Percentiles rank a stretch among this genome's conserved stretches.
These are phyloP conservation scores for Ceratocystiopsis brevicomis DNA, from an alignment of 2,329 filamentous ascomycete species.

Conservation along the genomic window DNA sequence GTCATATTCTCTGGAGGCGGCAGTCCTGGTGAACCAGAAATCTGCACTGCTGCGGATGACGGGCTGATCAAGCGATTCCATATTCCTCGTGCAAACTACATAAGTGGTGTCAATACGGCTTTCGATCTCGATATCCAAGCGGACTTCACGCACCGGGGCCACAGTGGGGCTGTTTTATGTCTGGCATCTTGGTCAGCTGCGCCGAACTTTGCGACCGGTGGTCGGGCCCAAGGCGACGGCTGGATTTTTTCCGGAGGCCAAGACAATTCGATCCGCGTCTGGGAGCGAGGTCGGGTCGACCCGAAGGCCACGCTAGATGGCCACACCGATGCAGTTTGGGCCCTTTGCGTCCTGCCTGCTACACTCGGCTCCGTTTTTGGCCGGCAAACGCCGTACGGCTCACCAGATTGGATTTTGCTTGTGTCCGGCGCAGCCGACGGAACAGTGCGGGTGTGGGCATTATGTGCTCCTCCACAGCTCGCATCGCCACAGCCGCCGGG, in stretches of 20 bases:
- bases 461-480: constrained; percentile 74
- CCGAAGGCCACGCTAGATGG: constrained; percentile 88
- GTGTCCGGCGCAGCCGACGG: constrained; percentile 84
- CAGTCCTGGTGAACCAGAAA: constrained; percentile 86
- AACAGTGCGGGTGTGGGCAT: constrained; percentile 80
- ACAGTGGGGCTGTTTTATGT: constrained; percentile 75
- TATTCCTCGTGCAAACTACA: constrained; percentile 55
- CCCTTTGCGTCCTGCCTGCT: constrained; percentile 75
- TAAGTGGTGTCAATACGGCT: constrained; percentile 17
- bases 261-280: constrained; percentile 80
- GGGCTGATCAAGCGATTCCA: constrained; percentile 94
- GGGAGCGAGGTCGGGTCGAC: constrained; percentile 87
- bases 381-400: constrained; percentile 53
- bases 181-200: constrained; percentile 74
- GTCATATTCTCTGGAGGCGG: constrained; percentile 95
- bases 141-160: constrained; percentile 89
- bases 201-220: constrained; percentile 75
- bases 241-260: constrained; percentile 98
- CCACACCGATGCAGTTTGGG: constrained; percentile 92
- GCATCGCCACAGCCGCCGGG: constrained; percentile 56
- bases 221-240: constrained; percentile 73
- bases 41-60: constrained; percentile 90
- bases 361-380: constrained; percentile 69
- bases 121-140: constrained; percentile 81
- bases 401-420: constrained; percentile 70